Evolutionary conservation across 2,329 filamentous ascomycete genomes (phyloP), one percentile per base, ranked within the genome.

Genomic region (Pestalotiopsis sp.): DNA sequence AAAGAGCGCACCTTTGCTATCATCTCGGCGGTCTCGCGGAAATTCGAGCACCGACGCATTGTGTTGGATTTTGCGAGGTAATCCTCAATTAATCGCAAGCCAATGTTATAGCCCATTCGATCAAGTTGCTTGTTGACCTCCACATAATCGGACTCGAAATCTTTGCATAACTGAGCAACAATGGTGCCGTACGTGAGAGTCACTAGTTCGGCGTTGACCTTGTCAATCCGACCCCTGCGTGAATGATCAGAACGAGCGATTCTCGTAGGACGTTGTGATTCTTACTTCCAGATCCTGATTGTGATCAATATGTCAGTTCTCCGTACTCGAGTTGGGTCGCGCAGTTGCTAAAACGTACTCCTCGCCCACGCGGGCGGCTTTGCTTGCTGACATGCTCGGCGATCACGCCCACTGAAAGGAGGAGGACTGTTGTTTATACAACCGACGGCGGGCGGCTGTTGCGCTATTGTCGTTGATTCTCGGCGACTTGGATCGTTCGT

Each of bases 51-150:
- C 72, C 94, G 88, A 74, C 94, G 93, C 88, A 91, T 91, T 2
- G 93, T 94, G 75, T 94, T 95, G 4, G 94, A 96, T 81, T 98
- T 98, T 75, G 96, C 96, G 20, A 99, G 90, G 77, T 98, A 99
- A 82, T 99, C 96, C 76, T 99, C 96, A 74, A 99, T 98, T 73
- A 99, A 83, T 49, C 96, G 93, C 77, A 98, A 86, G 36, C 96
- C 96, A 72, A 99, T 99, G 77, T 98, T 98, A 84, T 98, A 98
- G 67, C 96, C 96, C 96, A 99, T 99, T 83, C 95, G 97, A 79
- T 99, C 96, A 59, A 99, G 88, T 80, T 99, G 96, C 80, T 95
- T 94, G 84, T 99, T 99, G 79, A 99, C 95, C 80, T 98, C 94
- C 65, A 89, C 86, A 79, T 99, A 99, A 82, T 98, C 94, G 76